Evolutionary conservation across 1,284 basidiomycete species (phyloP).

Genomic region (Cutaneotrichosporon cutaneum): DNA sequence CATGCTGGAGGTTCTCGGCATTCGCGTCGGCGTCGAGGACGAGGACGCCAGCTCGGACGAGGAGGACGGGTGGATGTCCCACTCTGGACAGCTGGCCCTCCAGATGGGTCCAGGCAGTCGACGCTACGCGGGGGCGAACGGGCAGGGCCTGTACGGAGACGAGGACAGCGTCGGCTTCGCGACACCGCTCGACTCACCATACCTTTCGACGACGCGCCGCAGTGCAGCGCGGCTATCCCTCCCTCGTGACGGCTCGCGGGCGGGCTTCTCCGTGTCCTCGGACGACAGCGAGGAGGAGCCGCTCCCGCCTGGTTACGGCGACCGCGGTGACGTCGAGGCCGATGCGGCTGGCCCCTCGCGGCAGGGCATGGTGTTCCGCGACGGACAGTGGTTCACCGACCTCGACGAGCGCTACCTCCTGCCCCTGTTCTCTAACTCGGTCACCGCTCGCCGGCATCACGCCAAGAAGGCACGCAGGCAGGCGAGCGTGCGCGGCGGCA

Average conservation of each 20-base stretch:
- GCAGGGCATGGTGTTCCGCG: conserved; percentile 55
- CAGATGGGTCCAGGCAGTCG: conserved; percentile 43
- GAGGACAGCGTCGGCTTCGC: conserved; percentile 33
- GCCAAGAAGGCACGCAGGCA: conserved; percentile 63
- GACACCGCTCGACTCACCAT: conserved; percentile 36
- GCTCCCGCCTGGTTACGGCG: conserved; percentile 57
- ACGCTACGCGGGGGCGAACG: conserved; percentile 47
- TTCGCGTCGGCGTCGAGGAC: conserved; percentile 92
- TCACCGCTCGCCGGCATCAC: conserved; percentile 81
- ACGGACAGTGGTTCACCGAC: conserved; percentile 90
- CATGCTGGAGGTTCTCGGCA: conserved; percentile 97
- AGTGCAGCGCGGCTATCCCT: conserved; percentile 1
- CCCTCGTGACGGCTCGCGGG: conserved; percentile 28
- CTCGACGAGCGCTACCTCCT: conserved; percentile 92
- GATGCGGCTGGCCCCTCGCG: conserved; percentile 22
- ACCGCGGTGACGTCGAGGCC: conserved; percentile 58
- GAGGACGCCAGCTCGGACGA: conserved; percentile 77
- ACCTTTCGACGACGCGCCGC: conserved; percentile 18
- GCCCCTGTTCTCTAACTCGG: conserved; percentile 92
- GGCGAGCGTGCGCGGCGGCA: conserved; percentile 32
- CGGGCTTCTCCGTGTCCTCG: conserved; percentile 47
- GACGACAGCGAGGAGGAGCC: conserved; percentile 73
- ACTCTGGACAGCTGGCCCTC: conserved; percentile 44
- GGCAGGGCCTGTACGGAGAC: conserved; percentile 41
- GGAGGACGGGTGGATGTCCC: conserved; percentile 56